Base-by-base conservation (phyloP, 1,284 basidiomycete genomes). In the Thelephora terrestris region DNA sequence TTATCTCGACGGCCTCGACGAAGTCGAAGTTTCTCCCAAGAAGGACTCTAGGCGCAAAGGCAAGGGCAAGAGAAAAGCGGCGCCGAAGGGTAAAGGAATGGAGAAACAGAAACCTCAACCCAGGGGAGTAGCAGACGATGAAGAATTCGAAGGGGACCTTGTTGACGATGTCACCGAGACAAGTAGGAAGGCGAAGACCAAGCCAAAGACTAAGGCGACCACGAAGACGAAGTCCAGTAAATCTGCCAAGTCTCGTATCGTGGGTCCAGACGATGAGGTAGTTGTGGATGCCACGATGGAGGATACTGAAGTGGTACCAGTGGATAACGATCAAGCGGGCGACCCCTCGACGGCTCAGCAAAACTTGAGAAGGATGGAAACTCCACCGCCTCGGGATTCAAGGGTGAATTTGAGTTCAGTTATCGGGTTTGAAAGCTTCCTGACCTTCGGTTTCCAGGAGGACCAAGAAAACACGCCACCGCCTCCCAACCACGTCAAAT, bases 51-150 rank as follows among this genome's bases (percentile, higher is more conserved):
- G 36, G 24, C 37, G 38, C n/a, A 32, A 32, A 12, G 29, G 46
- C 29, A 36, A 43, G 24, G 43, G 38, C n/a, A 32, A 32, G 29
- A 12, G 46, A 12, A 23, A 47, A 17, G 43, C 52, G 24, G 52
- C 52, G 46, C 50, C 54, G 35, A 50, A 46, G 35, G 25, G 49
- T 12, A 58, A 52, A 52, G 47, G 48, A 40, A 55, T 52, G 46
- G 53, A 53, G 52, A 55, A 14, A 14, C 29, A 53, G 52, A 55
- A 14, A 14, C 29, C 29, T 9, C 29, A 14, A 14, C 7, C 9
- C 6, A 32, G 9, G 40, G 54, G 51, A 3, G 56, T 60, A 16
- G 58, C 59, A 20, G 57, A 59, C 32, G 60, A 62, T 20, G 58
- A 55, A 9, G 61, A 61, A 18, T 61, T 57, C 55, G 53, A 43